A percentile compares a stretch with the other conserved stretches of the same genome.
Evolutionary conservation across 2,329 filamentous ascomycete species (phyloP).

Genomic region (Aureobasidium vineae): DNA sequence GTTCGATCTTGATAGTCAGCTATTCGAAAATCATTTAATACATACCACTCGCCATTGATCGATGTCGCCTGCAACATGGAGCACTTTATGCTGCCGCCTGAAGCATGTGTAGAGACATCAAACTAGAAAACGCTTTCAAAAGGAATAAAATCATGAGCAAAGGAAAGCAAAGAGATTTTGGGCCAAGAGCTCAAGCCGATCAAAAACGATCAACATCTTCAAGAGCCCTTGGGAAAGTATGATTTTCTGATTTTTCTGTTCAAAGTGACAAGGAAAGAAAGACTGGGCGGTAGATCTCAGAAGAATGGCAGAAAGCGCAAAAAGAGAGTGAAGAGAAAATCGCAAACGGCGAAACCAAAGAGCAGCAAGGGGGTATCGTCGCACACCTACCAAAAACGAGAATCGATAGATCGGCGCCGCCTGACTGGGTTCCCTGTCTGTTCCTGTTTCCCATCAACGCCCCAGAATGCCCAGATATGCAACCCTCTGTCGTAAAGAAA

Average conservation of each 20-base stretch:
- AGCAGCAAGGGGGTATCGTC: constrained; percentile 24
- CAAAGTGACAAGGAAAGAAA: neutral
- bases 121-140: neutral
- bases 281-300: neutral
- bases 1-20: neutral
- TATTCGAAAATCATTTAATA: neutral
- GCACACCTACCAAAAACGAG: constrained; percentile 18
- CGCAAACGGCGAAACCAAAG: constrained; percentile 1
- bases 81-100: neutral
- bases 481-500: neutral
- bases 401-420: constrained; percentile 23
- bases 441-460: constrained; percentile 2
- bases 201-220: neutral
- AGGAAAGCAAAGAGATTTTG: neutral
- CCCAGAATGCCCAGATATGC: constrained; percentile 8
- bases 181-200: constrained; percentile 15
- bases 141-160: neutral
- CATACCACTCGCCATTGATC: neutral
- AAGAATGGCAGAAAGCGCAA: neutral
- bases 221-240: constrained; percentile 17
- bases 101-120: neutral
- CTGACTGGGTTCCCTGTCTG: neutral
- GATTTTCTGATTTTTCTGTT: constrained; percentile 23
- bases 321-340: neutral
- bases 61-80: neutral